Base-by-base conservation (phyloP, 2,329 filamentous ascomycete species). In the Calonectria pseudoturangicola region DNA sequence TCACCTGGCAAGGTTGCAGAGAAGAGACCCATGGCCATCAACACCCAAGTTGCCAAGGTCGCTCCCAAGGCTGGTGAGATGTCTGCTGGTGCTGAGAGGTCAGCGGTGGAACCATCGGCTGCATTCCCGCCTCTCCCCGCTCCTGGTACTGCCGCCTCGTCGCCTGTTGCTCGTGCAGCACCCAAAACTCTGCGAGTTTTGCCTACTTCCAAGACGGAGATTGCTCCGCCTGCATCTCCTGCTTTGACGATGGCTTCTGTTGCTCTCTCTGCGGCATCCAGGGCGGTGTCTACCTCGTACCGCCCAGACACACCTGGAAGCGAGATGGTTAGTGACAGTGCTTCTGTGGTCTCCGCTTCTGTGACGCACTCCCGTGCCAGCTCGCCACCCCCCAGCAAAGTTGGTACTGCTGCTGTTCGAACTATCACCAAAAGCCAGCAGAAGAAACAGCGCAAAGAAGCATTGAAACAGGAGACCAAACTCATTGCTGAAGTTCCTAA, bases 361-460 rank as follows among this genome's bases (percentile, higher is more conserved):
- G 84, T 93, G 41, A 94, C 89, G 0, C 86, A 87, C 18, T 92
- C 94, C 16, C 90, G 94, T 51, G 91, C 93, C 18, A 94, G 88
- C 79, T 95, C 94, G 4, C 94, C 94, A 4, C 93, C 92, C 9
- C 89, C 89, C 2, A 81, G 74, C 69, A 93, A 89, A 77, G 86
- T 95, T 60, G 93, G 94, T 5, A 91, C 91, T 58, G 93, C 93
- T 5, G 91, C 93, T 16, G 87, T 94, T 3, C 89, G 93, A 72
- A 86, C 87, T 27, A 94, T 93, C 56, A 95, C 94, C 10, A 96
- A 95, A 86, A 95, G 92, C 79, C 93, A 94, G 81, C 90, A 93
- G 81, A 93, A 93, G 81, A 96, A 96, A 83, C 91, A 94, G 79
- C 91, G 92, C 74, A 93, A 92, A 81, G 92, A 93, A 74, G 89